Conservation (phyloP, 345 rosid species). For the Syzygium aromaticum region DNA sequence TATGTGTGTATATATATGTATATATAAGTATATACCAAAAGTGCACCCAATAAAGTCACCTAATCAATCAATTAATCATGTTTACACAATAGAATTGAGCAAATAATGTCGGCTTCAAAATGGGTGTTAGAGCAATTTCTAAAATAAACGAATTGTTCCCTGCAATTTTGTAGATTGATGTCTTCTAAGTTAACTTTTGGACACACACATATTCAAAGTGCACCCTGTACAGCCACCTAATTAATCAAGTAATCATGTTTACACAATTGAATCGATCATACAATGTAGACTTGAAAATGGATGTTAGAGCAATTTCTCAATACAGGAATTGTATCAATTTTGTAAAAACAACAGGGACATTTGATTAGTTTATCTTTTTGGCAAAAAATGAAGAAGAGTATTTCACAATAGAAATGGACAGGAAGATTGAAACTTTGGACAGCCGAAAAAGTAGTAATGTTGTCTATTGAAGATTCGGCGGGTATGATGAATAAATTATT, state of each 20-base stretch:
- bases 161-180: too few species aligned
- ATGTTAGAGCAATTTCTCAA: background rate
- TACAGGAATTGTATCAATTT: background rate
- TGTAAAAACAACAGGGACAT: background rate
- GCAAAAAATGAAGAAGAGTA: background rate
- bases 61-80: too few species aligned
- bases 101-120: background rate
- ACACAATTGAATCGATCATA: background rate
- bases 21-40: too few species aligned
- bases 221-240: background rate
- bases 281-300: background rate
- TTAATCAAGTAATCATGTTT: background rate
- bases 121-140: too few species aligned
- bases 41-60: background rate
- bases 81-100: too few species aligned
- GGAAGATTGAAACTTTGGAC: constrained; percentile 7
- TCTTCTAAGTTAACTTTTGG: too few species aligned
- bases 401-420: constrained; percentile 4
- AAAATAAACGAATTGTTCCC: too few species aligned
- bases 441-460: constrained; percentile 1
- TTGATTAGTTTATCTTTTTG: background rate
- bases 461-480: background rate
- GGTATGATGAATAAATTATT: background rate
- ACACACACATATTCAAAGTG: background rate
- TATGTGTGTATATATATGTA: background rate